These are phyloP conservation scores for Pestalotiopsis sp. DNA, from an alignment of 2,329 filamentous ascomycete genomes.

Conservation along the genomic window DNA sequence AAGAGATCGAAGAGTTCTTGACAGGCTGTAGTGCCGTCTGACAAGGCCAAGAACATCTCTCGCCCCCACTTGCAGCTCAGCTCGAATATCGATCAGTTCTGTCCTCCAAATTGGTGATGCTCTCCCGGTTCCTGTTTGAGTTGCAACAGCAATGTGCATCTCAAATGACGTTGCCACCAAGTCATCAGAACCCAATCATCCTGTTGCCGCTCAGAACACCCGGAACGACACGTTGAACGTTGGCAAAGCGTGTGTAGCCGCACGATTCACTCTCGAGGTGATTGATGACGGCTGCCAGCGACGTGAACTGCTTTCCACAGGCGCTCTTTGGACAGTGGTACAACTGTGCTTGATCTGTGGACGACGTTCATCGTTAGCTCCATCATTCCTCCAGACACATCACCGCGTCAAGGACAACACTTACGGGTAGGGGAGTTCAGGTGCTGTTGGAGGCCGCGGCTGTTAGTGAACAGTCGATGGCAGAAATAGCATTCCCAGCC, in stretches of 20 bases:
- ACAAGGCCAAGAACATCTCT: neutral
- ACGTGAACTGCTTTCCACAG: conserved; percentile 41
- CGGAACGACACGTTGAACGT: conserved; percentile 16
- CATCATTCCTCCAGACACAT: neutral
- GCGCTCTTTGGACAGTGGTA: conserved; percentile 42
- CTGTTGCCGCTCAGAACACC: neutral
- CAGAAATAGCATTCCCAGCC: conserved; percentile 59
- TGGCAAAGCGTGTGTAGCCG: conserved; percentile 38
- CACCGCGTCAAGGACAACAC: conserved; percentile 18
- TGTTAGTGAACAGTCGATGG: conserved; percentile 39
- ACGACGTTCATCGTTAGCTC: conserved; percentile 8
- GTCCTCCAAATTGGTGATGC: neutral
- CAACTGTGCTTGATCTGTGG: conserved; percentile 36
- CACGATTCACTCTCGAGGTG: conserved; percentile 48
- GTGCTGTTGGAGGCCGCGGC: conserved; percentile 50
- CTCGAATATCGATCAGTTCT: neutral
- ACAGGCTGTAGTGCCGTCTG: neutral
- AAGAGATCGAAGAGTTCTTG: neutral
- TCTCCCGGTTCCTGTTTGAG: too few species aligned
- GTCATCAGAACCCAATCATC: neutral
- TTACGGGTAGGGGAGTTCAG: conserved; percentile 55
- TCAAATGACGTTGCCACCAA: neutral
- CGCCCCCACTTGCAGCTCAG: neutral
- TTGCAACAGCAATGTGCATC: neutral
- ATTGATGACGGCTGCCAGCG: conserved; percentile 41